Evolutionary conservation across 2,329 filamentous ascomycete species (phyloP), one percentile per base, ranked within the genome.

Genomic region (Lachnellula willkommii): DNA sequence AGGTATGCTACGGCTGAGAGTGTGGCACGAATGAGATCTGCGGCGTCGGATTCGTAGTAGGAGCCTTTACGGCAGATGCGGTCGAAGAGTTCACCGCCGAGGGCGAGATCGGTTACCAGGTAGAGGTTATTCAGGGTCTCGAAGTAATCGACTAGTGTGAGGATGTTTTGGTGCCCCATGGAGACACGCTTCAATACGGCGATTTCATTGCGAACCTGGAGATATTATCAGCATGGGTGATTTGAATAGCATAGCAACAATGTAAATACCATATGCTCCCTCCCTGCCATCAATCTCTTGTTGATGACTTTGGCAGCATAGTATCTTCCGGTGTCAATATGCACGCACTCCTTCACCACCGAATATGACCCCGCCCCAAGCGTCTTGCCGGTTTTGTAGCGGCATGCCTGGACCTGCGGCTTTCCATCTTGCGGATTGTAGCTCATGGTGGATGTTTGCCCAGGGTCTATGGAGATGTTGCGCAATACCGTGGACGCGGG

Each of bases 101-200:
- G 85, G 17, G 94, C 94, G 35, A 99, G 87, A 69, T 99, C 94
- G 45, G 94, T 97, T 51, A 99, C 94, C 39, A 99, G 86, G 72
- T 99, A 99, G 63, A 99, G 82, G 74, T 99, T 99, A 77, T 99
- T 97, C 89, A 96, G 95, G 6, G 94, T 99, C 77, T 99, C 94
- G 70, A 99, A 99, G 75, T 97, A 99, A 77, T 99, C 94, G 67
- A 97, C 94, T 57, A 99, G 81, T 1, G 94, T 99, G 59, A 99
- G 77, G 71, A 99, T 97, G 71, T 99, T 99, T 73, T 94, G 90
- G 75, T 99, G 93, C 54, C 94, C 94, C 89, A 99, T 96, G 1
- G 93, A 97, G n/a, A 99, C 93, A 69, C 88, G 88, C 74, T 97
- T 97, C 64, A 99, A 80, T 26, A 99, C 91, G 6, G 94, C 93